phyloP scores from a whole-genome alignment of 2,329 filamentous ascomycete species.

The Acrocalymma vagum region DNA sequence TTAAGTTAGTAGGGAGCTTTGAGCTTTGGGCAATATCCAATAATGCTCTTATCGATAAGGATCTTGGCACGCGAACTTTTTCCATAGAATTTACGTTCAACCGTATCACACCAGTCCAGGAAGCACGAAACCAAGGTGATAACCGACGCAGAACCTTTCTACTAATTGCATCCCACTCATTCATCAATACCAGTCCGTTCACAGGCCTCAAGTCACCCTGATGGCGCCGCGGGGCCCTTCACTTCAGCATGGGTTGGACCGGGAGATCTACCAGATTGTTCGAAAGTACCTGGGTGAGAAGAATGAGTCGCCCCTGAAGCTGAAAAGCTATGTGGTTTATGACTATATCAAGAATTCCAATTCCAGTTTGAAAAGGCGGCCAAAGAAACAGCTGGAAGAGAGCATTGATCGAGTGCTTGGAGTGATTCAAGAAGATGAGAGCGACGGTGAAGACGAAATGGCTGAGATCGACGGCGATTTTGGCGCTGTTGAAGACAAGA shows the following conservation, averaged over 20 bases:
- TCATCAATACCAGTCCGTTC: too few species aligned
- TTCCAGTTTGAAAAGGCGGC: slow-evolving; percentile 82
- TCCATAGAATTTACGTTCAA: too few species aligned
- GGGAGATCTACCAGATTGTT: slow-evolving; percentile 76
- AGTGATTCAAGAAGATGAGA: slow-evolving; percentile 72
- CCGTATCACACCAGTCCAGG: slow-evolving; percentile 3
- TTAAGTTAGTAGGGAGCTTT: too few species aligned
- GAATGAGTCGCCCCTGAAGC: slow-evolving; percentile 53
- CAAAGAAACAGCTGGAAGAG: slow-evolving; percentile 83
- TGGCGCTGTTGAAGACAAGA: slow-evolving; percentile 28
- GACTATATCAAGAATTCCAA: slow-evolving; percentile 85
- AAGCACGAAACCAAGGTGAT: slow-evolving; percentile 7
- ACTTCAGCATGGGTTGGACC: slow-evolving; percentile 52
- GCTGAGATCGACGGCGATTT: slow-evolving; percentile 54
- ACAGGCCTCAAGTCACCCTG: neutral
- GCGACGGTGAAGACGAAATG: slow-evolving; percentile 59
- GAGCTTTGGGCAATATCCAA: too few species aligned
- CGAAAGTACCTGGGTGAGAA: slow-evolving; percentile 77
- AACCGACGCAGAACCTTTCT: slow-evolving; percentile 6
- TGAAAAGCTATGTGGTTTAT: slow-evolving; percentile 73
- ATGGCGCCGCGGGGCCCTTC: slow-evolving; percentile 40
- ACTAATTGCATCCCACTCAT: neutral
- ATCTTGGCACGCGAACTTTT: slow-evolving; percentile 27
- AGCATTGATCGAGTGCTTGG: slow-evolving; percentile 84
- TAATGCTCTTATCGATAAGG: slow-evolving; percentile 42